Base-by-base conservation (phyloP, 1,139 yeast species). In the Blastobotrys elegans region DNA sequence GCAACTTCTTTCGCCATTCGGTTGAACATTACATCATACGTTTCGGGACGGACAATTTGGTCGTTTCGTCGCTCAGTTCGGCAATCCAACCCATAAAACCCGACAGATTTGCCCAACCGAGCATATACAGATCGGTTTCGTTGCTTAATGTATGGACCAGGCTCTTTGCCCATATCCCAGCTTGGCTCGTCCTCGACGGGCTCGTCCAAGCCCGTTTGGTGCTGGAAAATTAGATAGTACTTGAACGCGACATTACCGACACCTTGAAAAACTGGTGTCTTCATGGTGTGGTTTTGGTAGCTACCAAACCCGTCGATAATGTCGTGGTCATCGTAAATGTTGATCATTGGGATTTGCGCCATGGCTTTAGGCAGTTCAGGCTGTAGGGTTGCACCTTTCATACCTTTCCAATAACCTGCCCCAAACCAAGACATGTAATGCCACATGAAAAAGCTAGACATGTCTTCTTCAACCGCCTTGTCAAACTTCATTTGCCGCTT, bases 281-380 rank as follows among this genome's bases (percentile, higher is more conserved):
- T 60, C 96, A 88, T 89, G 40, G 96, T 86, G 1, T 66, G 52
- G 54, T 87, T 86, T 42, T 74, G 73, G 66, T 90, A 90, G 1
- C 96, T 84, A 1, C 97, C 98, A 67, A 80, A 92, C 2, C 97
- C 98, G 63, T 90, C 98, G 56, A 92, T 89, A 48, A 90, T 84
- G 64, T 89, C 97, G 66, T 90, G 97, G 48, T 71, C 75, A 65
- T 92, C 97, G 67, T 71, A 89, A 34, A 90, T 79, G 63, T 89
- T 90, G 47, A 90, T 73, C 44, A 83, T 76, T 8, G 98, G 97
- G 55, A 92, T 89, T 48, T 79, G 79, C 0, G 95, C 80, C 73
- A 85, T 69, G 5, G 97, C 85, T 40, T 76, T 64, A 1, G 96
- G 95, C 59, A 81, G 82, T 49, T 81, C 71, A 0, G 76, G 58